Evolutionary conservation across 2,329 filamentous ascomycete genomes (phyloP).

Genomic region (Dactylonectria macrodidyma): DNA sequence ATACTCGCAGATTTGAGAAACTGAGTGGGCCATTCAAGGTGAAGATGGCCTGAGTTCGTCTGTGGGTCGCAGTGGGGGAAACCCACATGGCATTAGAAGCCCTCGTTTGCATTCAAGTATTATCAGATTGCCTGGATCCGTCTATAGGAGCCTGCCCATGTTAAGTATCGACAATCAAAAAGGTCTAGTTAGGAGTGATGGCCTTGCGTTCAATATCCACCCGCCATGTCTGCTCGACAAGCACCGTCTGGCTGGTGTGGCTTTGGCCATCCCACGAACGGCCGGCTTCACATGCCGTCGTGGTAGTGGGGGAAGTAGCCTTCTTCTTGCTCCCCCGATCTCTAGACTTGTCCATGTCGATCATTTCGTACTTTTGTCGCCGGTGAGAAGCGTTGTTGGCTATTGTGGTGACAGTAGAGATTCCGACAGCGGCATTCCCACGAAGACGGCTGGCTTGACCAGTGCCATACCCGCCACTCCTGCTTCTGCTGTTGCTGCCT

Average conservation of each 20-base stretch:
- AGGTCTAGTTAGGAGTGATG: neutral
- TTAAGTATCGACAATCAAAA: neutral
- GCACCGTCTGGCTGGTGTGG: constrained; percentile 42
- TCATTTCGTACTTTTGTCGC: constrained; percentile 38
- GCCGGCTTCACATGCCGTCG: constrained; percentile 19
- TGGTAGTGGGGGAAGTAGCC: constrained; percentile 17
- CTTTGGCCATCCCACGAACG: constrained; percentile 41
- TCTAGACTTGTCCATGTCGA: constrained; percentile 32
- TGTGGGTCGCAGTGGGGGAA: neutral
- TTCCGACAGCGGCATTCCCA: constrained; percentile 7
- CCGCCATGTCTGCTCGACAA: constrained; percentile 38
- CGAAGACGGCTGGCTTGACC: constrained; percentile 15
- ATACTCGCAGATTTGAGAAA: too few relatives aligned
- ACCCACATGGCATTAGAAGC: too few relatives aligned
- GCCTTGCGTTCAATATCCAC: constrained; percentile 37
- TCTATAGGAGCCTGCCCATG: neutral
- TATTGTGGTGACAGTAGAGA: constrained; percentile 21
- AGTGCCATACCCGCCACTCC: constrained; percentile 19
- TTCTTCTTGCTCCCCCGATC: constrained; percentile 15
- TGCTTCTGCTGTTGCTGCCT: constrained; percentile 33
- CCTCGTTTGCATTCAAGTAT: too few relatives aligned
- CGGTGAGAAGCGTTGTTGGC: constrained; percentile 31
- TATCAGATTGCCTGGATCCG: neutral
- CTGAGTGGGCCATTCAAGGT: too few relatives aligned
- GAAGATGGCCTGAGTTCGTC: too few relatives aligned